Percentiles rank a stretch among this genome's conserved stretches.
Conservation (phyloP, 75 land plant genomes). For the Isoetes taiwanensis region DNA sequence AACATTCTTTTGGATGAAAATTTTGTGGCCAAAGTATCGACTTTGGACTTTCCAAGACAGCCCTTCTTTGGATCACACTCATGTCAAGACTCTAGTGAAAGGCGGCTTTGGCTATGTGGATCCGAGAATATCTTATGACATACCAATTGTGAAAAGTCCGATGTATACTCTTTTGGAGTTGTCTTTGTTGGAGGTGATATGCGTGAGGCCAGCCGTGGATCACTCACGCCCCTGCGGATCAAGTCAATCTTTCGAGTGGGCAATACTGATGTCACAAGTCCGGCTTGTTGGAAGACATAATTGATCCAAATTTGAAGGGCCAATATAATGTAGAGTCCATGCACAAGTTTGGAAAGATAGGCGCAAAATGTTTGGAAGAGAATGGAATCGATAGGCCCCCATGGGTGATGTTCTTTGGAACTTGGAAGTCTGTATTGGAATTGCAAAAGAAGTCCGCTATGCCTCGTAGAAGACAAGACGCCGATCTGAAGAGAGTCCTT, state of each 20-base stretch:
- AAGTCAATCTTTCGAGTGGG: slow-evolving; percentile 46
- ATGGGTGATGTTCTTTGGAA: slow-evolving; percentile 7
- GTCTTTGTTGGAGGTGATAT: slow-evolving; percentile 39
- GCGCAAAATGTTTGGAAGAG: not conserved
- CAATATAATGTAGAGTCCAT: not conserved
- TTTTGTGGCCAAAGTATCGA: too few relatives aligned
- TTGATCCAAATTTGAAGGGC: slow-evolving; percentile 26
- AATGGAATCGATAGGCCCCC: slow-evolving; percentile 1
- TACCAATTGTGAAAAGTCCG: slow-evolving; percentile 52
- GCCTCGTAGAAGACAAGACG: too few relatives aligned
- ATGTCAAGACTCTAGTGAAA: slow-evolving; percentile 63
- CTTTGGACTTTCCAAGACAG: too few relatives aligned
- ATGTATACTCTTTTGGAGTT: slow-evolving; percentile 41
- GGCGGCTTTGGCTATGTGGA: slow-evolving; percentile 80
- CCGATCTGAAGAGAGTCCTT: too few relatives aligned
- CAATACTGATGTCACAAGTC: slow-evolving; percentile 30
- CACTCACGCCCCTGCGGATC: slow-evolving; percentile 33
- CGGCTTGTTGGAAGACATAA: slow-evolving; percentile 27
- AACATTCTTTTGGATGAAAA: slow-evolving; percentile 56
- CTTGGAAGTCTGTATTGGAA: not conserved
- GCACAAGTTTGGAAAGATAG: not conserved
- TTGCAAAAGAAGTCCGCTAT: too few relatives aligned
- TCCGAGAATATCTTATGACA: slow-evolving; percentile 66
- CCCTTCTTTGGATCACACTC: too few relatives aligned
- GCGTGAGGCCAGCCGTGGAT: slow-evolving; percentile 34